These are phyloP conservation scores for Apiospora malaysiana DNA, from an alignment of 2,329 filamentous ascomycete genomes.

Conservation along the genomic window DNA sequence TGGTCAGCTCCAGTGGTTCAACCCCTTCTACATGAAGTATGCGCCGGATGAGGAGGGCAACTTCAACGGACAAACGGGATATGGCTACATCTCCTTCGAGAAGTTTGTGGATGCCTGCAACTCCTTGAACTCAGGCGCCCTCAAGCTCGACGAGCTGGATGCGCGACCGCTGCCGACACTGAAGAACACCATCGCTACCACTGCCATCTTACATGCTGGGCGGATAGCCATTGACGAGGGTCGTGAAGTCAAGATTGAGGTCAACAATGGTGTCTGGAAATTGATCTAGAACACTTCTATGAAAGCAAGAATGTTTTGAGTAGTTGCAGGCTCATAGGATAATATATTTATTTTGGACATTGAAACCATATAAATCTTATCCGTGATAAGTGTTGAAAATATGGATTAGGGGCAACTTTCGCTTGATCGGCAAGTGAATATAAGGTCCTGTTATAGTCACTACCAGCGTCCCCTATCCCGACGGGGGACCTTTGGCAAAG, in stretches of 20 bases:
- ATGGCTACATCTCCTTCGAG: conserved; percentile 93
- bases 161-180: conserved; percentile 82
- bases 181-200: conserved; percentile 88
- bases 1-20: conserved; percentile 80
- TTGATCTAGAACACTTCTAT: conserved; percentile 52
- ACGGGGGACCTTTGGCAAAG: too few relatives aligned
- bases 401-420: too few relatives aligned
- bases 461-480: too few relatives aligned
- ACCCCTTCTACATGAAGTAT: conserved; percentile 96
- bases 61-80: conserved; percentile 88
- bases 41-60: conserved; percentile 94
- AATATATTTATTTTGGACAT: neutral
- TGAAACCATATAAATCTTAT: neutral
- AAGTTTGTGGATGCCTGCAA: conserved; percentile 92
- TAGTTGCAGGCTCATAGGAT: too few relatives aligned
- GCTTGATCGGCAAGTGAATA: too few relatives aligned
- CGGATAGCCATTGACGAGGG: conserved; percentile 83
- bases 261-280: conserved; percentile 70
- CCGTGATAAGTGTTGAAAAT: too few relatives aligned
- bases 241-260: conserved; percentile 75
- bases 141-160: conserved; percentile 79
- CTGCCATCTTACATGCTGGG: conserved; percentile 88
- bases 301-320: too few relatives aligned
- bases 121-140: conserved; percentile 74
- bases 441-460: too few relatives aligned